A percentile compares a stretch with the other conserved stretches of the same genome.
Evolutionary conservation across 2,329 filamentous ascomycete genomes (phyloP).

Genomic region (Sporothrix protearum): DNA sequence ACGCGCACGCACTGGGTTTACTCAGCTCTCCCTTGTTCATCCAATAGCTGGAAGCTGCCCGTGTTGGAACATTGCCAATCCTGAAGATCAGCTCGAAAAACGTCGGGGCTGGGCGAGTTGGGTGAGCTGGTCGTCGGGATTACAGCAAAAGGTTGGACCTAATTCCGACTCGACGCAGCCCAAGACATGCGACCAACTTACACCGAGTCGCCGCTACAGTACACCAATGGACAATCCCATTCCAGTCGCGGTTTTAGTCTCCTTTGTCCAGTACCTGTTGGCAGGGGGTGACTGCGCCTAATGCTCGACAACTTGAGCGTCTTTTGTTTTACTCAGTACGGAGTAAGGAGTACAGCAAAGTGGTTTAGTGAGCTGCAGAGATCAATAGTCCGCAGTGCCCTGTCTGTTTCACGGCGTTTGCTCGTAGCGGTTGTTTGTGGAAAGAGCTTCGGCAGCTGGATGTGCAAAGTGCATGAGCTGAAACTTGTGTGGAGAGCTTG

Average conservation of each 20-base stretch:
- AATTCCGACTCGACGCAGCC: neutral
- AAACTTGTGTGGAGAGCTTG: neutral
- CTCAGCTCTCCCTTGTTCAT: neutral
- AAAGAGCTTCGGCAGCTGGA: neutral
- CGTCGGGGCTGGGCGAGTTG: neutral
- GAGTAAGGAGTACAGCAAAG: too few relatives aligned
- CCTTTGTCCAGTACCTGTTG: neutral
- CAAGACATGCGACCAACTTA: neutral
- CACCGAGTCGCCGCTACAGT: neutral
- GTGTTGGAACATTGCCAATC: neutral
- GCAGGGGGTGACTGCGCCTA: neutral
- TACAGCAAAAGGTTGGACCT: neutral
- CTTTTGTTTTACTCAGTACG: too few relatives aligned
- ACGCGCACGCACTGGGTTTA: neutral
- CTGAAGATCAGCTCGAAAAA: neutral
- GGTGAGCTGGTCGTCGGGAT: neutral
- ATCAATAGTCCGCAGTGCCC: neutral
- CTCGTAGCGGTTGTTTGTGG: too few relatives aligned
- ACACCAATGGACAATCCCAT: neutral
- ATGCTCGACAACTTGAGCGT: neutral
- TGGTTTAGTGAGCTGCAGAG: neutral
- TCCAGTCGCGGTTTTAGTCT: neutral
- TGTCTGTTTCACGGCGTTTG: too few relatives aligned
- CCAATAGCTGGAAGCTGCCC: neutral
- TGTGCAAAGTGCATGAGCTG: neutral